Conservation (phyloP, 139 green algal genomes). For the Medakamo hakoo region DNA sequence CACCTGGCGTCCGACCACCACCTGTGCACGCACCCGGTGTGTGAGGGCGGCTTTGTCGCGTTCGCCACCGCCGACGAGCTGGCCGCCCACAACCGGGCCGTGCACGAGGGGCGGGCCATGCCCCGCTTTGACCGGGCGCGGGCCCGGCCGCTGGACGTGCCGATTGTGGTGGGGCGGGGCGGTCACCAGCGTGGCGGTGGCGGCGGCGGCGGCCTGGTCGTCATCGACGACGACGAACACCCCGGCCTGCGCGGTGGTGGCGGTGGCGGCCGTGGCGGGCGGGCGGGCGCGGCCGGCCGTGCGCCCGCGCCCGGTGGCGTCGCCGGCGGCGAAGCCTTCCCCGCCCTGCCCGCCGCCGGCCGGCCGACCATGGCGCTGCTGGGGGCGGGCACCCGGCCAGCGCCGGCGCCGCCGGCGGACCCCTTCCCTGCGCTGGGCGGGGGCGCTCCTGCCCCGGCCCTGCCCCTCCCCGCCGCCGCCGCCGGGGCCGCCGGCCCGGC, state of each 20-base stretch:
- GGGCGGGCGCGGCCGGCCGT: no score
- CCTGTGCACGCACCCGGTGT: not conserved
- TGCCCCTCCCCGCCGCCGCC: no score
- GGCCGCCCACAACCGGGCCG: not conserved
- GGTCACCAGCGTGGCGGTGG: not conserved
- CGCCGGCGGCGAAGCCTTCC: not conserved
- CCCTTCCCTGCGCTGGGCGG: no score
- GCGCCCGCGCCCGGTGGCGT: not conserved
- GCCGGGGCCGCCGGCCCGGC: no score
- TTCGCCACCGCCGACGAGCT: not conserved
- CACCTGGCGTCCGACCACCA: not conserved
- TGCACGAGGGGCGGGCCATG: not conserved
- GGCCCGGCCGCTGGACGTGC: not conserved
- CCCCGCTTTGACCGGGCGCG: not conserved
- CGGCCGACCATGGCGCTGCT: no score
- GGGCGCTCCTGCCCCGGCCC: no score
- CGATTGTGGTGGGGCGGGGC: not conserved
- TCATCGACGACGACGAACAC: not conserved
- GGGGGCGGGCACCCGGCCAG: no score
- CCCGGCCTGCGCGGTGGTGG: no score
- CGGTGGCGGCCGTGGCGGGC: no score
- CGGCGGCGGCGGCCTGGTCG: not conserved
- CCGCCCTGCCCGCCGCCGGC: not conserved
- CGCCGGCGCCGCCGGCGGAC: no score
- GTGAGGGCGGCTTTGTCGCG: not conserved